Percentiles rank a stretch among this genome's conserved stretches.
These are phyloP conservation scores for Populus euphratica DNA, from an alignment of 345 rosid species.

Conservation along the genomic window DNA sequence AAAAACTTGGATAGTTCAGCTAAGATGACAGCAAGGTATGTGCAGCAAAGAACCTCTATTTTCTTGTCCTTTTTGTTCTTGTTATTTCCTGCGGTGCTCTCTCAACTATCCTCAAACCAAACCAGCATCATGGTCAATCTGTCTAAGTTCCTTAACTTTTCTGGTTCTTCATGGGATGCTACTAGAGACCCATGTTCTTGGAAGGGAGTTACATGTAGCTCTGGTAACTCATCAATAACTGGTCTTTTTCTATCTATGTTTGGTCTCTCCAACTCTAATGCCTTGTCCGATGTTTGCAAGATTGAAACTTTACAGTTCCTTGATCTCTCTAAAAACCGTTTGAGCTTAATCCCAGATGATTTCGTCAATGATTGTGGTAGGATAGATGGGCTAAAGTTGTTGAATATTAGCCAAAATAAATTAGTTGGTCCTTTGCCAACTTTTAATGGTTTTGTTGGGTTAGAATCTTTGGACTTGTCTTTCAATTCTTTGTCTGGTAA, in stretches of 20 bases:
- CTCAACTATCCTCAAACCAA: slow-evolving; percentile 40
- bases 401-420: slow-evolving; percentile 52
- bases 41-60: not conserved
- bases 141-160: slow-evolving; percentile 22
- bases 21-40: slow-evolving; percentile 16
- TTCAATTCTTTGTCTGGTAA: slow-evolving; percentile 35
- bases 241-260: slow-evolving; percentile 36
- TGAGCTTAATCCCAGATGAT: slow-evolving; percentile 45
- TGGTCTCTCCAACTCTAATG: slow-evolving; percentile 34
- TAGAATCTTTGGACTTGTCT: slow-evolving; percentile 61
- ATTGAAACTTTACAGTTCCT: slow-evolving; percentile 54
- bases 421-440: slow-evolving; percentile 41
- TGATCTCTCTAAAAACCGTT: slow-evolving; percentile 47
- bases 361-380: slow-evolving; percentile 42
- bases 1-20: not conserved
- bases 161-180: slow-evolving; percentile 36
- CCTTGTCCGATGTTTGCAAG: slow-evolving; percentile 46
- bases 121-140: slow-evolving; percentile 37
- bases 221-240: slow-evolving; percentile 29
- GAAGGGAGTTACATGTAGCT: slow-evolving; percentile 50
- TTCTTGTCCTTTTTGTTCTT: slow-evolving; percentile 15
- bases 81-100: slow-evolving; percentile 23
- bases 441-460: slow-evolving; percentile 45
- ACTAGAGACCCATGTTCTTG: slow-evolving; percentile 47
- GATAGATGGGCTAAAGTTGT: slow-evolving; percentile 39